Evolutionary conservation across 495 filamentous ascomycete genomes (phyloP).

Genomic region (Neurospora terricola): DNA sequence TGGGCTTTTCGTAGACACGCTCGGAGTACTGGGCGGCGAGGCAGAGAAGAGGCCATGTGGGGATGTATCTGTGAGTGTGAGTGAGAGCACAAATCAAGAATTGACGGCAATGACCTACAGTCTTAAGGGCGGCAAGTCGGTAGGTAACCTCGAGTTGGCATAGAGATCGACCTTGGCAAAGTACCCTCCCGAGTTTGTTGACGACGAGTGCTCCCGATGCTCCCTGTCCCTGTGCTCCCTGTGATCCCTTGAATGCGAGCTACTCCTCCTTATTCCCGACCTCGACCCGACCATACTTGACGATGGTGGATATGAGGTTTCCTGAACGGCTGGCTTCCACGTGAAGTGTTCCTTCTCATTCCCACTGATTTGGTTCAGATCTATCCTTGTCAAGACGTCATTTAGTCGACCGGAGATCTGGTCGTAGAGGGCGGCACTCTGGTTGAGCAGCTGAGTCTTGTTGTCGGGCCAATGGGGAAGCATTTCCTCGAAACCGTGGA

Average conservation of each 20-base stretch:
- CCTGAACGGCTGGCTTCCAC: slow-evolving; percentile 23
- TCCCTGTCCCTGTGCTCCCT: slow-evolving; percentile 22
- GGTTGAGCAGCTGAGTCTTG: slow-evolving; percentile 31
- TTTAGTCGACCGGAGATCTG: slow-evolving; percentile 49
- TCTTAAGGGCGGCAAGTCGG: slow-evolving; percentile 51
- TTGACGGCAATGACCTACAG: slow-evolving; percentile 36
- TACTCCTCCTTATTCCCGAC: slow-evolving; percentile 10
- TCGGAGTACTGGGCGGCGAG: slow-evolving; percentile 67
- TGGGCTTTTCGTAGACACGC: slow-evolving; percentile 56
- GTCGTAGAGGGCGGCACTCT: slow-evolving; percentile 42
- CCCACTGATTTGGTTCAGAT: slow-evolving; percentile 52
- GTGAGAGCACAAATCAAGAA: background rate
- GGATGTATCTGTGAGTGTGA: slow-evolving; percentile 43
- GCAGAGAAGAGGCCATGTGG: slow-evolving; percentile 61
- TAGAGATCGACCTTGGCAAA: slow-evolving; percentile 74
- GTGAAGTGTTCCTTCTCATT: slow-evolving; percentile 50
- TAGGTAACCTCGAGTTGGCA: slow-evolving; percentile 65
- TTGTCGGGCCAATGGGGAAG: slow-evolving; percentile 26
- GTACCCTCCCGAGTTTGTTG: slow-evolving; percentile 36
- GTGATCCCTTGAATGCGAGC: background rate
- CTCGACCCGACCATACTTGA: background rate
- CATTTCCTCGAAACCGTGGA: slow-evolving; percentile 23
- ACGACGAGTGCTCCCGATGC: slow-evolving; percentile 30
- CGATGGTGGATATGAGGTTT: background rate
- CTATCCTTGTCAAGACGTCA: slow-evolving; percentile 56